Evolutionary conservation across 2,329 filamentous ascomycete species (phyloP), one percentile per base, ranked within the genome.

Genomic region (Verticillium tricorpus): DNA sequence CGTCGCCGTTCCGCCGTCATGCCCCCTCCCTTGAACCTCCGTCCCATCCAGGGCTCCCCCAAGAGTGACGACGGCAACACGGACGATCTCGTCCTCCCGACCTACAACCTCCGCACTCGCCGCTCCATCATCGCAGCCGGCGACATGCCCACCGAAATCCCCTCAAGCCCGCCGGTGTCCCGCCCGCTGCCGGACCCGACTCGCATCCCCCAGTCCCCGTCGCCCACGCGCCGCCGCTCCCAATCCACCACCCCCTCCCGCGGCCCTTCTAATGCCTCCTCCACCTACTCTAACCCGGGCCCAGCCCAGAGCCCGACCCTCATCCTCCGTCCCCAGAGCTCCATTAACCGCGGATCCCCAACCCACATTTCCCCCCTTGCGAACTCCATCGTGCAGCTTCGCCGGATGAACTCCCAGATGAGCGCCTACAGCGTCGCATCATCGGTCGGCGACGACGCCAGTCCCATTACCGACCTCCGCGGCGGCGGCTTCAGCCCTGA

Each of bases 331-430:
- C n/a, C 19, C 14, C 34, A 39, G 22, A 25, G 5, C 37, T 39
- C 56, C 56, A 57, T 57, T 19, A 32, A 35, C 55, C 55, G n/a
- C 15, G 55, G 34, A 32, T 58, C 56, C 34, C 56, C 56, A 5
- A 54, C 32, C 15, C 58, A 45, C 58, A 54, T 59, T 15, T 55
- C 58, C 12, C 58, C 58, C 5, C 58, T 59, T 2, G 34, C 25
- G 3, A 32, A 45, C 9, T 59, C 58, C 28, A 59, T 59, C 58
- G 31, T 59, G 19, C 79, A 84, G 69, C 78, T 86, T 61, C 78
- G 84, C 11, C 77, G 83, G 58, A 86, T 85, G 82, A 85, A 86
- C 73, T 85, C 81, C 70, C 72, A 80, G 60, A 68, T 83, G 55
- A 82, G 78, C 67, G 74, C 77, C 2, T 74, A 76, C 61, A 82